Base-by-base conservation (phyloP, 2,329 filamentous ascomycete species). In the Pseudogymnoascus sp. region DNA sequence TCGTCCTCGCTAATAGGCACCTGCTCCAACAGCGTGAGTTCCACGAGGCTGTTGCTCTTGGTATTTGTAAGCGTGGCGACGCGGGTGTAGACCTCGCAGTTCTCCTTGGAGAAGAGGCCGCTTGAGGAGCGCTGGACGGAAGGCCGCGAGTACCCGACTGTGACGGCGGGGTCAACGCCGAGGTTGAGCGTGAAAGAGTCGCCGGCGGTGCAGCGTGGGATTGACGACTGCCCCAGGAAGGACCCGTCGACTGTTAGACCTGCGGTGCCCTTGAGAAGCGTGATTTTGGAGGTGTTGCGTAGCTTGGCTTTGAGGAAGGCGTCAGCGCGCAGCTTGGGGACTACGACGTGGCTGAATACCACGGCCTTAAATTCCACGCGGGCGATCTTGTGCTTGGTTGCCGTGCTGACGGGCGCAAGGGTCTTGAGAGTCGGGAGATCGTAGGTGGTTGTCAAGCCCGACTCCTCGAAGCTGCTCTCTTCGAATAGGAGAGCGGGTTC, bases 1-100 rank as follows among this genome's bases (percentile, higher is more conserved):
- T 86, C 83, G 61, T 87, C 83, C 69, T 86, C 79, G 21, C 79
- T 83, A n/a, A 86, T 75, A 2, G 84, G 85, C 1, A 86, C 74
- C 71, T 87, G 84, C 64, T 87, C 85, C 2, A 83, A 69, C 27
- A 87, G 79, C 1, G 80, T 73, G 1, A 87, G 40, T 1, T 76
- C 76, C 12, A 81, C 75, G 0, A 73, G 64, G 2, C 69, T 60
- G 5, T 74, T 74, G 8, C 76, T 74, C 59, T 74, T 74, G 1
- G 80, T 82, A 69, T 86, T 86, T 27, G 76, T 74, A 9, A 86
- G 69, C 2, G 75, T 78, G 29, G 83, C 67, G 29, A 70, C 72
- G 2, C 82, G 81, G 1, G 70, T 76, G 68, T 81, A 86, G 1
- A 79, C 70, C 25, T 76, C 77, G 64, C 74, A 79, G 64, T 81